Evolutionary conservation across 2,329 filamentous ascomycete genomes (phyloP), one percentile per base, ranked within the genome.

Genomic region (Stemphylium beticola): DNA sequence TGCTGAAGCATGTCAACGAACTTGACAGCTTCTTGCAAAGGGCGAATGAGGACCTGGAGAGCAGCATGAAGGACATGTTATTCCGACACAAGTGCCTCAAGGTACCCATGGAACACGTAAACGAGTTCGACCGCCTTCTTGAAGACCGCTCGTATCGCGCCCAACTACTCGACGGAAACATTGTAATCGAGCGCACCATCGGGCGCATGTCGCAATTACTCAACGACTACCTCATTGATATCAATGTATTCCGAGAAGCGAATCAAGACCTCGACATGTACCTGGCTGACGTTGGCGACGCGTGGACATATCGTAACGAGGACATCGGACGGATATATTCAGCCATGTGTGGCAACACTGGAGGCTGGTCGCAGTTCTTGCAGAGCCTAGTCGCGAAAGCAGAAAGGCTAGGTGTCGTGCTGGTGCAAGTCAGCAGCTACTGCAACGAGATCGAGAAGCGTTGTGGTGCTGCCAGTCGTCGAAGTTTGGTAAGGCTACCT

Each of bases 1-100:
- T 98, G 51, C 92, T 97, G 70, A 87, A 86, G 12, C 93, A 98
- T 74, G 95, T 98, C 57, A 91, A 96, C 69, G 93, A 98, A 74
- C 86, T 98, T 26, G 95, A 98, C 75, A 88, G 89, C 66, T 97
- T 96, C 68, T 80, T 98, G 31, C 91, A 96, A 74, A 86, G 90
- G 15, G 90, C 91, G 0, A 85, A 91, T 38, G 92, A 96, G 66
- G 93, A 97, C 72, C 87, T 97, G 46, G 84, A 89, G 40, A 80
- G 92, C 47, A 91, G 92, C 4, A 84, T 87, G 39, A 81, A 86
- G 56, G 95, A 98, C 72, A 87, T 98, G 60, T 50, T 74, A 26
- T 75, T 74, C 54, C 87, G 93, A 20, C 87, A 96, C 57, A 87
- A 89, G 55, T 89, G 90, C 71, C 80, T 98, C 48, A 89, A 89